phyloP scores from a whole-genome alignment of 2,329 filamentous ascomycete species.

The Blastomyces silverae region DNA sequence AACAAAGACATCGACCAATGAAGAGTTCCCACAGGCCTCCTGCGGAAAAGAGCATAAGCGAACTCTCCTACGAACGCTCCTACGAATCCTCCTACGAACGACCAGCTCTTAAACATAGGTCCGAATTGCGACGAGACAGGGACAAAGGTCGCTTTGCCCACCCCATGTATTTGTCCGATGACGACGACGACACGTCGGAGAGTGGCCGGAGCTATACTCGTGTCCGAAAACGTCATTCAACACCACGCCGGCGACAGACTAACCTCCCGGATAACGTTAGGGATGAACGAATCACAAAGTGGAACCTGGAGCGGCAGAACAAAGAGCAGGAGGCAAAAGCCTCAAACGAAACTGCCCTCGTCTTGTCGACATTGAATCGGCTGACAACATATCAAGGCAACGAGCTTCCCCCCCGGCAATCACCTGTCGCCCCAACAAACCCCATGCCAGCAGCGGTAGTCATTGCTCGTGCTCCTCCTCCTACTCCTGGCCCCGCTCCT shows the following conservation, averaged over 20 bases:
- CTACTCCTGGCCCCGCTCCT: not conserved
- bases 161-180: not conserved
- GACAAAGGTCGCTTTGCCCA: not conserved
- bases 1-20: not conserved
- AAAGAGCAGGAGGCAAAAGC: not conserved
- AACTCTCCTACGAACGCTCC: not conserved
- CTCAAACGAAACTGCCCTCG: not conserved
- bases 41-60: not conserved
- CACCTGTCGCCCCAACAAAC: not conserved
- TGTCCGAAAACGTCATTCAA: not conserved
- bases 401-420: not conserved
- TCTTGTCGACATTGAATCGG: constrained; percentile 1
- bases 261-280: not conserved
- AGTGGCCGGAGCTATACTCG: not conserved
- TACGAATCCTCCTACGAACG: too few relatives aligned
- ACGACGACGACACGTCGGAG: not conserved
- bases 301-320: not conserved
- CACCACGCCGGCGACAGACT: not conserved
- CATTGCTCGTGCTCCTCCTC: not conserved
- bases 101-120: too few relatives aligned
- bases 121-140: not conserved
- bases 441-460: not conserved
- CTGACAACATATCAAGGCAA: not conserved
- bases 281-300: not conserved
- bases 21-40: not conserved